phyloP scores from a whole-genome alignment of 2,329 filamentous ascomycete genomes.

The Coleophoma eucalyptorum region DNA sequence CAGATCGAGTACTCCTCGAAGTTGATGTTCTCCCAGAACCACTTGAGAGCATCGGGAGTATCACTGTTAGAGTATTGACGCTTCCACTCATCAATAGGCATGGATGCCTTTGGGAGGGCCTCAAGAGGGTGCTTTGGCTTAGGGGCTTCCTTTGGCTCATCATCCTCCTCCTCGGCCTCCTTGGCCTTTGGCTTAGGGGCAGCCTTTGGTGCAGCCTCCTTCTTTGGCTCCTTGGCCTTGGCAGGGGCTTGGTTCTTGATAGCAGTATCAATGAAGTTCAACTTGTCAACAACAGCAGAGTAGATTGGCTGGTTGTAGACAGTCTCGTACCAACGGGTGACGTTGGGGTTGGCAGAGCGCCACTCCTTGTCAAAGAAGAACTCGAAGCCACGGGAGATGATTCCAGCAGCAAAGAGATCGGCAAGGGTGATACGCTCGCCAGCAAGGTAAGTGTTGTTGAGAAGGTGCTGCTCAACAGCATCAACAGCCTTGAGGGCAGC shows the following conservation, averaged over 20 bases:
- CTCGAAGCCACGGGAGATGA: conserved; percentile 85
- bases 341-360: conserved; percentile 78
- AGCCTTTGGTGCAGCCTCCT: conserved; percentile 54
- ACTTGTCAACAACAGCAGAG: conserved; percentile 71
- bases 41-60: conserved; percentile 80
- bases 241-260: conserved; percentile 72
- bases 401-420: conserved; percentile 78
- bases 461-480: conserved; percentile 82
- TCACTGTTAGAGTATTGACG: conserved; percentile 97
- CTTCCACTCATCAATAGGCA: conserved; percentile 97
- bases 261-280: conserved; percentile 78
- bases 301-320: conserved; percentile 91
- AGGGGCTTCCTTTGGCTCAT: conserved; percentile 56
- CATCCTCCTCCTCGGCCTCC: conserved; percentile 60
- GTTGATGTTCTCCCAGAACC: conserved; percentile 97
- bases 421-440: conserved; percentile 96
- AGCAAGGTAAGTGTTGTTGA: conserved; percentile 93
- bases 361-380: conserved; percentile 91
- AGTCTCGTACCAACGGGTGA: conserved; percentile 92
- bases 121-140: conserved; percentile 98
- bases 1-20: conserved; percentile 95
- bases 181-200: conserved; percentile 40
- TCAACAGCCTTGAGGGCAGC: conserved; percentile 62
- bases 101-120: conserved; percentile 71
- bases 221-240: conserved; percentile 66